Conservation (phyloP, 805 yeast genomes). For the Lipomyces spencermartinsiae region DNA sequence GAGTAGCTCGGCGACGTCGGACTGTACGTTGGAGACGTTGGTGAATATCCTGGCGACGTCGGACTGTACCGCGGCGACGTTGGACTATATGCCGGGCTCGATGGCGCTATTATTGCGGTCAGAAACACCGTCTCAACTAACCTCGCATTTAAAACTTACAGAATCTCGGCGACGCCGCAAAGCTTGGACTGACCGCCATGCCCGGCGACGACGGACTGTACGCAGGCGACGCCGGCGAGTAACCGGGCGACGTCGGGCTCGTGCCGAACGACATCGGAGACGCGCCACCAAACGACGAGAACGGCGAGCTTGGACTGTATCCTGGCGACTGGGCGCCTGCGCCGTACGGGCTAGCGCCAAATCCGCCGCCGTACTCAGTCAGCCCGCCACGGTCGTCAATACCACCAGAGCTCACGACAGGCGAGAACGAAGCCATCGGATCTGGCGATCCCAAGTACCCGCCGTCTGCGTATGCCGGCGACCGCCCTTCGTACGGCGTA, state of each 20-base stretch:
- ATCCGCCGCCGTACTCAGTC: conserved; percentile 83
- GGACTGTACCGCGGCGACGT: conserved; percentile 72
- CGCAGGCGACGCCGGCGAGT: conserved; percentile 74
- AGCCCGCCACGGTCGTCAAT: conserved; percentile 83
- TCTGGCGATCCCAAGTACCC: conserved; percentile 70
- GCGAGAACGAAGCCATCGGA: conserved; percentile 80
- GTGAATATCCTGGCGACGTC: conserved; percentile 73
- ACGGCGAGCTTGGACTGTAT: conserved; percentile 77
- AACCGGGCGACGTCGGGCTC: conserved; percentile 70
- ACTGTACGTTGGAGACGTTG: conserved; percentile 83
- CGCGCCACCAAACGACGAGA: conserved; percentile 63
- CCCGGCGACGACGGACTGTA: conserved; percentile 77
- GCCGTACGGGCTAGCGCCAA: conserved; percentile 61
- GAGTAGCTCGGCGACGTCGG: conserved; percentile 78
- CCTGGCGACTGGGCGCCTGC: conserved; percentile 63
- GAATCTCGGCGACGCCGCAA: conserved; percentile 58
- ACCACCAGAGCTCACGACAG: conserved; percentile 85
- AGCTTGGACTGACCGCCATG: conserved; percentile 73
- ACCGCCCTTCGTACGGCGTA: conserved; percentile 81
- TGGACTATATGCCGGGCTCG: conserved; percentile 69
- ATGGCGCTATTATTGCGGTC: conserved; percentile 48
- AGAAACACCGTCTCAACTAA: not conserved
- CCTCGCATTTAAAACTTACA: conserved; percentile 16
- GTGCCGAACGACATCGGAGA: conserved; percentile 56
- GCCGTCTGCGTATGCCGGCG: conserved; percentile 64